A percentile compares a stretch with the other conserved stretches of the same genome.
These are phyloP conservation scores for Acer campestre DNA, from an alignment of 345 rosid genomes.

Conservation along the genomic window DNA sequence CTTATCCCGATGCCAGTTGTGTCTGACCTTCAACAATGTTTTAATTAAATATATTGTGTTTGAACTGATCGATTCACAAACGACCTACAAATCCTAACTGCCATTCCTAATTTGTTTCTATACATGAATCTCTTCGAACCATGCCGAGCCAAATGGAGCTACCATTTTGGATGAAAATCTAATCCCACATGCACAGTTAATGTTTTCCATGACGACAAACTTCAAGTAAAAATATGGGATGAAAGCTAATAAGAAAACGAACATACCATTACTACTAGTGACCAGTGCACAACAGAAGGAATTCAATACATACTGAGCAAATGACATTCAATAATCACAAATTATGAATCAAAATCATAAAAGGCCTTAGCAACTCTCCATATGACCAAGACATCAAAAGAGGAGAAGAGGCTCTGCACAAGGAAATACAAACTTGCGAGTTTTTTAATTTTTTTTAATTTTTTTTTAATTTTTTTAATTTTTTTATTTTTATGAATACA, in stretches of 20 bases:
- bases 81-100: too few relatives aligned
- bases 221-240: background rate
- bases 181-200: background rate
- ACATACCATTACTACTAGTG: background rate
- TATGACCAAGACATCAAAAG: background rate
- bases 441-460: too few relatives aligned
- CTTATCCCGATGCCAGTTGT: too few relatives aligned
- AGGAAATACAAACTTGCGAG: conserved; percentile 8
- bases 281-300: background rate
- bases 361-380: background rate
- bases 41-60: too few relatives aligned
- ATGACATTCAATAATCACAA: background rate
- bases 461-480: too few relatives aligned
- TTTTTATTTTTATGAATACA: too few relatives aligned
- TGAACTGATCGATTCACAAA: too few relatives aligned
- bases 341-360: background rate
- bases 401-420: background rate
- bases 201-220: background rate
- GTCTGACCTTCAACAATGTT: too few relatives aligned
- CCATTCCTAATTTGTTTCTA: too few relatives aligned
- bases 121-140: too few relatives aligned
- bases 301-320: background rate
- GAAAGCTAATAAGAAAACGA: background rate
- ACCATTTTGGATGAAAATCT: background rate
- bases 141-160: background rate